These are phyloP conservation scores for Zopfochytrium polystomum DNA, from an alignment of 371 early-diverging fungal species.

Conservation along the genomic window DNA sequence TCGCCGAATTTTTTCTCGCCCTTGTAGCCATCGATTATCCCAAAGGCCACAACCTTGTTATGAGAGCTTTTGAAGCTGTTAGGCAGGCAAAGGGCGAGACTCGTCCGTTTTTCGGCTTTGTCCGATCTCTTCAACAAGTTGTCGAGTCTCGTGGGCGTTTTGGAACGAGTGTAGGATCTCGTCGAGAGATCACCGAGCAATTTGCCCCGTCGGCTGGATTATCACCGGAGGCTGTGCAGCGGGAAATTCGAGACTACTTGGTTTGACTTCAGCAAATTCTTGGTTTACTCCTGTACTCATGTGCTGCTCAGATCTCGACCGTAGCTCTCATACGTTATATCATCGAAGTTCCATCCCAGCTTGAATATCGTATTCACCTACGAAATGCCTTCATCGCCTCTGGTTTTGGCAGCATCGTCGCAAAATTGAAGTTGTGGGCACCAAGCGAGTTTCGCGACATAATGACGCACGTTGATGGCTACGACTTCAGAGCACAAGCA, in stretches of 20 bases:
- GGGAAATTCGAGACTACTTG: conserved; percentile 38
- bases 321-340: conserved; percentile 33
- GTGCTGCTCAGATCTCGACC: conserved; percentile 28
- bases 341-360: conserved; percentile 39
- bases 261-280: conserved; percentile 13
- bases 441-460: conserved; percentile 33
- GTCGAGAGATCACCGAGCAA: conserved; percentile 14
- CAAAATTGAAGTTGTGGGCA: conserved; percentile 30
- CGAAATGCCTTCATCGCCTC: conserved; percentile 38
- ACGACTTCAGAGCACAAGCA: conserved; percentile 25
- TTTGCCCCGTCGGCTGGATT: conserved; percentile 8
- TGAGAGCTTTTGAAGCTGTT: conserved; percentile 35
- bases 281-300: background rate
- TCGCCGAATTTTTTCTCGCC: conserved; percentile 39
- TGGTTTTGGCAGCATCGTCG: conserved; percentile 28
- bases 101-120: conserved; percentile 28
- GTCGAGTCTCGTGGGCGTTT: conserved; percentile 38
- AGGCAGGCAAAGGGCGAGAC: conserved; percentile 10
- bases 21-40: conserved; percentile 39
- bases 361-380: conserved; percentile 41
- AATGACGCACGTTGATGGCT: conserved; percentile 34
- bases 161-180: conserved; percentile 36
- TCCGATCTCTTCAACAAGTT: conserved; percentile 20
- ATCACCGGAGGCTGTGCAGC: conserved; percentile 27
- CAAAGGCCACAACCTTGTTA: conserved; percentile 40